These are phyloP conservation scores for Saccharomyces hybrid DNA, from an alignment of 1,139 yeast genomes.

Conservation along the genomic window DNA sequence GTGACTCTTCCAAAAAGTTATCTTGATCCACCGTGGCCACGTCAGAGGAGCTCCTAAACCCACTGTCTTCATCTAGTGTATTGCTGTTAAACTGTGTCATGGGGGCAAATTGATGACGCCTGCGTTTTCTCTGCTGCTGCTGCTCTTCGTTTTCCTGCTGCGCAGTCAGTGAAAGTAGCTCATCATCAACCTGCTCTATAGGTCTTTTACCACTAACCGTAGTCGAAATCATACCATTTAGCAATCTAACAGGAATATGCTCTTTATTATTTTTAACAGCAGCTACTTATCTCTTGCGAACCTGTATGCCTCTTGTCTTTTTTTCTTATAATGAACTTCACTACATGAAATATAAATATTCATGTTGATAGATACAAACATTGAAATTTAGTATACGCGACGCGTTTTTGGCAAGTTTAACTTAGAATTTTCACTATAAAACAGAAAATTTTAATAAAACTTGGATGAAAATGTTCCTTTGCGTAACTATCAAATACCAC, in stretches of 20 bases:
- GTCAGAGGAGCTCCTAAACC: neutral
- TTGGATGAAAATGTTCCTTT: neutral
- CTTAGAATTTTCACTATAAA: neutral
- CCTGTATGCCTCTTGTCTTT: neutral
- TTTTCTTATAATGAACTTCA: neutral
- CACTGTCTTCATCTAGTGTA: neutral
- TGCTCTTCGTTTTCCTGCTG: conserved; percentile 7
- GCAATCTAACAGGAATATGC: neutral
- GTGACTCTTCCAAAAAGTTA: conserved; percentile 9
- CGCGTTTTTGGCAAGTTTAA: neutral
- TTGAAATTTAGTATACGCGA: neutral
- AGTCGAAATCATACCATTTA: conserved; percentile 1
- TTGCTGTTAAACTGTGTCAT: conserved; percentile 26
- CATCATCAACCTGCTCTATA: conserved; percentile 11
- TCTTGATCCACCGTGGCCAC: conserved; percentile 1
- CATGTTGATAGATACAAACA: neutral
- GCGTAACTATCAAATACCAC: neutral
- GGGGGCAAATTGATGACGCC: conserved; percentile 19
- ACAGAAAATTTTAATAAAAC: neutral
- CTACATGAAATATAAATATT: neutral
- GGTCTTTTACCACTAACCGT: conserved; percentile 10
- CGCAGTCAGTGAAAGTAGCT: conserved; percentile 13
- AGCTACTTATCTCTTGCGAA: neutral
- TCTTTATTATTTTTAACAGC: neutral
- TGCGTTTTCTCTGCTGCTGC: conserved; percentile 10